These are phyloP conservation scores for Apiospora rasikravindrae DNA, from an alignment of 2,329 filamentous ascomycete species.

Conservation along the genomic window DNA sequence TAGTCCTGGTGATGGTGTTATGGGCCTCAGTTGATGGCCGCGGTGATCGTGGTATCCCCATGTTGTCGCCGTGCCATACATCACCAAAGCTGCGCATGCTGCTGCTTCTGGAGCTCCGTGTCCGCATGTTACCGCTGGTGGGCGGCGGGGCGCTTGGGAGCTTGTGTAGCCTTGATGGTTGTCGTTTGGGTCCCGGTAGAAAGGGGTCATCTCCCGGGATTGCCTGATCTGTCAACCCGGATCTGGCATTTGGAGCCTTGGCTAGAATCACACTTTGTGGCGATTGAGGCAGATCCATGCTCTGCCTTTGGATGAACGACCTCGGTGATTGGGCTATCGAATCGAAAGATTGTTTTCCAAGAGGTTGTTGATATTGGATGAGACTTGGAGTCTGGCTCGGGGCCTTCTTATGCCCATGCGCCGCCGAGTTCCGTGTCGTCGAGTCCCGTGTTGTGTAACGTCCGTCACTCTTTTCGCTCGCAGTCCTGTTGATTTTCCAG, in stretches of 20 bases:
- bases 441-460: constrained; percentile 31
- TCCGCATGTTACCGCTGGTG: constrained; percentile 42
- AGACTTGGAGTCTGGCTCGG: constrained; percentile 45
- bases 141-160: constrained; percentile 40
- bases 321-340: constrained; percentile 37
- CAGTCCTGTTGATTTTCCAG: constrained; percentile 55
- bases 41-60: constrained; percentile 37
- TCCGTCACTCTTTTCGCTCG: constrained; percentile 36
- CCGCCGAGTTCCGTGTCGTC: constrained; percentile 44
- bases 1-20: constrained; percentile 26
- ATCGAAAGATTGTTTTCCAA: constrained; percentile 39
- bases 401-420: constrained; percentile 48
- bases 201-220: constrained; percentile 67
- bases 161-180: constrained; percentile 60
- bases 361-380: constrained; percentile 55
- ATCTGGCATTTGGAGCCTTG: constrained; percentile 65
- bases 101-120: constrained; percentile 53
- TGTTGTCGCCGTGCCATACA: constrained; percentile 44
- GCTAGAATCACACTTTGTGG: constrained; percentile 59
- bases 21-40: constrained; percentile 42
- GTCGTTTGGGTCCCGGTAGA: constrained; percentile 56
- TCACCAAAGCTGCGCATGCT: constrained; percentile 49
- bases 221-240: constrained; percentile 65
- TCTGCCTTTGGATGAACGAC: constrained; percentile 44
- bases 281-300: constrained; percentile 48